Conservation (phyloP, 768 basidiomycete genomes). For the Tulasnella sp. region DNA sequence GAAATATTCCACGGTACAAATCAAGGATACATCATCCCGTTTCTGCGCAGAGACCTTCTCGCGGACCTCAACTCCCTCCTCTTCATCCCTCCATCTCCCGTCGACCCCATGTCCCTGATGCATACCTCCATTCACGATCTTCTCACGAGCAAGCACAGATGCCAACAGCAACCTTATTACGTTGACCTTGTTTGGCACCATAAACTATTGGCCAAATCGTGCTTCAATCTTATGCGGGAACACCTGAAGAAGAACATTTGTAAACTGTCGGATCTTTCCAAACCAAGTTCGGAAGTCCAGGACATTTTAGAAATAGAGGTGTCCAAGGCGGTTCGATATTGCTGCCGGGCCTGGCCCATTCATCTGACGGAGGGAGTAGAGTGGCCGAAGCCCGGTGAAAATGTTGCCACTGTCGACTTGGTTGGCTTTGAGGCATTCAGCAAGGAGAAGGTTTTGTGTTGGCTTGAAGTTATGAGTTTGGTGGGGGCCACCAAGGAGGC, state of each 20-base stretch:
- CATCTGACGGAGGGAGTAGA: not conserved
- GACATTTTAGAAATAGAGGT: not conserved
- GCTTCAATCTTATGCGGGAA: not conserved
- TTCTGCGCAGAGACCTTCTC: not conserved
- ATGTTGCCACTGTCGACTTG: not conserved
- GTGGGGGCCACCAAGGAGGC: not conserved
- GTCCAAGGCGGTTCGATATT: not conserved
- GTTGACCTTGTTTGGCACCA: not conserved
- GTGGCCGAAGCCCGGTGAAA: not conserved
- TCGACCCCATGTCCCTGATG: not conserved
- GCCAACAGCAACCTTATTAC: not conserved
- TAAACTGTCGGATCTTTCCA: not conserved
- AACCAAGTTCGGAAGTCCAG: not conserved
- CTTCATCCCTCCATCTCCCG: not conserved
- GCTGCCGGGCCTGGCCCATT: not conserved
- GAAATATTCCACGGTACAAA: not conserved
- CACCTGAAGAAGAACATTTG: not conserved
- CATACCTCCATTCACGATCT: not conserved
- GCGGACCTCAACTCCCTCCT: not conserved
- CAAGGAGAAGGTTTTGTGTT: not conserved
- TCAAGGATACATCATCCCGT: not conserved
- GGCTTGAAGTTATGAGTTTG: not conserved
- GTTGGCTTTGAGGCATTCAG: not conserved
- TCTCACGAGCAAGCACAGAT: not conserved
- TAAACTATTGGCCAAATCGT: not conserved